Conservation (phyloP, 2,329 filamentous ascomycete species). For the Cytospora piceae region DNA sequence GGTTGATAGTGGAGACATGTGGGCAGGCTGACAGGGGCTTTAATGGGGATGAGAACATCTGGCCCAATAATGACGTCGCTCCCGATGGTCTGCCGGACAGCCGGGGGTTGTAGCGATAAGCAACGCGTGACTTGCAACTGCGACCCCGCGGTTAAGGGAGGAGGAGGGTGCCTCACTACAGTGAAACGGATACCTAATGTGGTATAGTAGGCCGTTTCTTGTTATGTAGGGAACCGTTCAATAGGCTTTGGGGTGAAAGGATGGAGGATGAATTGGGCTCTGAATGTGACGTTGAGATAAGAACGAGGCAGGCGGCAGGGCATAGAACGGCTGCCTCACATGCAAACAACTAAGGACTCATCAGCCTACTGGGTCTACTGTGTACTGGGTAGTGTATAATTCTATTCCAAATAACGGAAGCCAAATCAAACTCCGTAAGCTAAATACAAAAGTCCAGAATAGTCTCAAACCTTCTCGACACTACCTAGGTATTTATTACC, state of each 20-base stretch:
- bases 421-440: too few relatives aligned
- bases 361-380: not conserved
- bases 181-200: too few relatives aligned
- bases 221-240: not conserved
- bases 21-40: not conserved
- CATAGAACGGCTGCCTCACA: not conserved
- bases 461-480: too few relatives aligned
- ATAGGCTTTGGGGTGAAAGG: not conserved
- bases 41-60: constrained; percentile 2
- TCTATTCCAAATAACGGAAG: too few relatives aligned
- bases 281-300: not conserved
- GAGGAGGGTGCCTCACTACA: too few relatives aligned
- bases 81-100: not conserved
- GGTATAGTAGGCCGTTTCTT: too few relatives aligned
- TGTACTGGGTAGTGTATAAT: too few relatives aligned
- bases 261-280: not conserved
- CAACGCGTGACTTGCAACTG: not conserved
- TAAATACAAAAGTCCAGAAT: too few relatives aligned
- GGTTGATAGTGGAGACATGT: not conserved
- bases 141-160: too few relatives aligned
- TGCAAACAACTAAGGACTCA: not conserved
- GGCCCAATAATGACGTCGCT: constrained; percentile 1
- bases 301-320: not conserved
- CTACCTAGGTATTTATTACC: not conserved
- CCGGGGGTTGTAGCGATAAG: not conserved